Evolutionary conservation across 805 yeast species (phyloP), one percentile per base, ranked within the genome.

Genomic region (Tetrapisispora nanseiensis): DNA sequence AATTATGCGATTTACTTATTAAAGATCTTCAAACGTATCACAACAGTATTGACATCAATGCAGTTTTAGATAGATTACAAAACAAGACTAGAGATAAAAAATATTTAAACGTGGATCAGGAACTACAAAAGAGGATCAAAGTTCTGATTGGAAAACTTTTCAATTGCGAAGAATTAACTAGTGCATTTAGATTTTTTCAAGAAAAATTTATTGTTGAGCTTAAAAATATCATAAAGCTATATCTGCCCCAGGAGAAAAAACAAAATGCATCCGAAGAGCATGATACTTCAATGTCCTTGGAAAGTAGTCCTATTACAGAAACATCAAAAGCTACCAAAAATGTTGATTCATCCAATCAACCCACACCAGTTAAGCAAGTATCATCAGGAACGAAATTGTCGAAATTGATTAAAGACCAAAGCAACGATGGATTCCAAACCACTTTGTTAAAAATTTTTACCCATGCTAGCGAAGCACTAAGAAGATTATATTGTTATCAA

Each of bases 401-500:
- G 1, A 57, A 66, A 3, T 46, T 68, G 38, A 73, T 92, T 39
- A 76, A 80, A 48, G 72, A 75, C 2, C 70, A 86, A 71, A 70
- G 86, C 0, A 82, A 92, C 0, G 61, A 65, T 12, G 95, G 86
- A 45, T 87, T 87, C 55, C 86, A 83, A 52, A 67, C 63, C 1
- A 81, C 87, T 85, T 58, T 86, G 33, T 59, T 70, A 2, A 67
- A 65, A 23, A 79, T 80, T 4, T 85, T 75, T 50, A 63, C 84
- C 0, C 71, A 75, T 18, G 67, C 82, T 3, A 76, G 86, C 0
- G 94, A 83, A 53, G 78, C 86, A 16, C 65, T 87, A 21, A 68
- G 90, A 47, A 71, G 95, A 44, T 65, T 89, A 24, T 76, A 85
- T 1, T 66, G 75, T 8, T 95, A 87, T 45, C 95, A 87, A 56